Evolutionary conservation across 2,329 filamentous ascomycete genomes (phyloP), one percentile per base, ranked within the genome.

Genomic region (Periconia digitata): DNA sequence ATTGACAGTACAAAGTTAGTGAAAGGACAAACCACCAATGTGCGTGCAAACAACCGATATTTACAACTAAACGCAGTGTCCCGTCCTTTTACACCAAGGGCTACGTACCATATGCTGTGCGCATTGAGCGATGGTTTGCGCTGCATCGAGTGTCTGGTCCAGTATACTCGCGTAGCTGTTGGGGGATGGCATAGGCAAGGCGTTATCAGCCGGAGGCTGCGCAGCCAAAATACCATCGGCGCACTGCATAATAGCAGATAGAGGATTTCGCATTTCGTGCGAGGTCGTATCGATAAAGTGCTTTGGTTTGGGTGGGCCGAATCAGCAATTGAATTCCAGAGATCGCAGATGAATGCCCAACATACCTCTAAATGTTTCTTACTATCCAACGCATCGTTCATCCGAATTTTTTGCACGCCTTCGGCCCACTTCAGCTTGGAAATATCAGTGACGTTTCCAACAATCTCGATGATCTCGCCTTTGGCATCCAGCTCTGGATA

Each of bases 71-170:
- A 8, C 27, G 8, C 27, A 32, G 27, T 32, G 8, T 32, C 27
- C 8, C 27, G n/a, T n/a, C n/a, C n/a, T n/a, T n/a, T 32, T 8
- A n/a, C 27, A n/a, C 27, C 8, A 32, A 8, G n/a, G n/a, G n/a
- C n/a, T n/a, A n/a, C n/a, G n/a, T n/a, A n/a, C n/a, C 59, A 75
- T 73, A 51, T 77, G 75, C 41, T 73, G 70, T 1, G 70, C 70
- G 53, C 75, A 77, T 6, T 72, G 63, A 2, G 71, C 70, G 46
- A 77, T 76, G 1, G 71, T 76, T 43, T 75, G 63, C 0, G 69
- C 69, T n/a, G 70, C 63, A 21, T 74, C 71, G 4, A 66, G 27
- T 0, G 57, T 62, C 8, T 56, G 44, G 2, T 62, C 56, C 1
- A 63, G 15, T 6, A 61, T 46, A 6, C 17, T 53, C 34, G 40